Conservation (phyloP, 306 rosid species). For the Dryas octopetala region DNA sequence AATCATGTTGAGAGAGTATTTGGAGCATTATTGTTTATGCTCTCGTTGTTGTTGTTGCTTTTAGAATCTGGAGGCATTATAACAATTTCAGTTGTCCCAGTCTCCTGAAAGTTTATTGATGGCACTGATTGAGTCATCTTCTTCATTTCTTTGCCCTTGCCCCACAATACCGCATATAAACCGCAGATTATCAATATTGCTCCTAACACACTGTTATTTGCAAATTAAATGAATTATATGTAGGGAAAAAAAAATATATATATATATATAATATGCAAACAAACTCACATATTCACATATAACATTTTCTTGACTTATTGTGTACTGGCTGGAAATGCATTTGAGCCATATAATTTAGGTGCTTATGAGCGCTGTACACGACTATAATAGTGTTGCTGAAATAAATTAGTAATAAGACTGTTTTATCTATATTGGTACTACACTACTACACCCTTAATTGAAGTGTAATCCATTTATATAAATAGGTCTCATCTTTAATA, state of each 20-base stretch:
- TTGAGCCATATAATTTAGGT: too few relatives aligned
- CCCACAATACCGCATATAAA: constrained; percentile 49
- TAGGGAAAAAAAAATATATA: not conserved
- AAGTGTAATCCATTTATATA: too few relatives aligned
- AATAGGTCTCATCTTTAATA: too few relatives aligned
- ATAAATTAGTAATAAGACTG: too few relatives aligned
- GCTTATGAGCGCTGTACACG: too few relatives aligned
- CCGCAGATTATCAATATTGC: constrained; percentile 41
- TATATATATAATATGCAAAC: too few relatives aligned
- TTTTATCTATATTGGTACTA: too few relatives aligned
- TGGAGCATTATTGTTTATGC: not conserved
- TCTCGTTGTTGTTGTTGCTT: not conserved
- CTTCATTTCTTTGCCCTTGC: constrained; percentile 48
- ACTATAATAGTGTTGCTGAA: too few relatives aligned
- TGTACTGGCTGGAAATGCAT: too few relatives aligned
- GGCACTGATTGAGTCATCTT: constrained; percentile 21
- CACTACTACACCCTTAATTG: too few relatives aligned
- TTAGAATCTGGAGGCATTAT: not conserved
- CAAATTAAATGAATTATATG: not conserved
- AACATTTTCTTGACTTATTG: not conserved
- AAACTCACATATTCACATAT: not conserved
- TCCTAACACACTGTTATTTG: constrained; percentile 34
- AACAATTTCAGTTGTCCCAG: not conserved
- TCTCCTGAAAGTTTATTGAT: too few relatives aligned
- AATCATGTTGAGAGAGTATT: not conserved